Evolutionary conservation across 106 monocot species (phyloP).

Genomic region (Iris macrosiphon): DNA sequence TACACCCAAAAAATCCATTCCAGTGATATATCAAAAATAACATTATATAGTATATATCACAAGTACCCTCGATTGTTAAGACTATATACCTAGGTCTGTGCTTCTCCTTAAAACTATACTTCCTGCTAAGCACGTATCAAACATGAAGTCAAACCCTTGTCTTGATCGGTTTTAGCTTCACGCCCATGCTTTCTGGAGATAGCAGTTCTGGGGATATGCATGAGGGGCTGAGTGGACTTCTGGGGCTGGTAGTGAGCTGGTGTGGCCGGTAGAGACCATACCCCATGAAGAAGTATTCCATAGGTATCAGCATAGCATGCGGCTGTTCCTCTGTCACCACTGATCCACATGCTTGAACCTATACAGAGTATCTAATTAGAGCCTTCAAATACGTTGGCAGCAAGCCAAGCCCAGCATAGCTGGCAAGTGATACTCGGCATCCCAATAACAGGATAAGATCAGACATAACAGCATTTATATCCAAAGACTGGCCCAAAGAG

Average conservation of each 20-base stretch:
- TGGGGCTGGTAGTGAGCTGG: constrained; percentile 36
- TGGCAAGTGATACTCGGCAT: too few relatives aligned
- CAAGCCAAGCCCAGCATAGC: too few relatives aligned
- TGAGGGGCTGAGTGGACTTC: constrained; percentile 54
- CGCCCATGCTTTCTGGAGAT: constrained; percentile 66
- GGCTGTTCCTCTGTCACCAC: constrained; percentile 75
- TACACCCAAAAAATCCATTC: neutral
- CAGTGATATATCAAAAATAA: neutral
- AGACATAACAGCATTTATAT: too few relatives aligned
- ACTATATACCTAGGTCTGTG: too few relatives aligned
- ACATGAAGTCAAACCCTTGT: constrained; percentile 41
- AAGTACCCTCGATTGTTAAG: too few relatives aligned
- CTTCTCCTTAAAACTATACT: too few relatives aligned
- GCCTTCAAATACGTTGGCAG: too few relatives aligned
- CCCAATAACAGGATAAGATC: too few relatives aligned
- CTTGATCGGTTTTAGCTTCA: constrained; percentile 64
- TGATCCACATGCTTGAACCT: constrained; percentile 53
- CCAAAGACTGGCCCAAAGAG: too few relatives aligned
- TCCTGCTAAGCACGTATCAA: constrained; percentile 5
- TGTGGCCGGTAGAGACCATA: constrained; percentile 39
- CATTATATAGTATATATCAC: neutral
- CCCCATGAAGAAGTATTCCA: constrained; percentile 53
- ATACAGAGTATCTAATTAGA: neutral
- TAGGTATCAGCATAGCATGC: constrained; percentile 55
- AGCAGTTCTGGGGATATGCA: constrained; percentile 51